Conservation (phyloP, 2,329 filamentous ascomycete genomes). For the Lachnellula suecica region DNA sequence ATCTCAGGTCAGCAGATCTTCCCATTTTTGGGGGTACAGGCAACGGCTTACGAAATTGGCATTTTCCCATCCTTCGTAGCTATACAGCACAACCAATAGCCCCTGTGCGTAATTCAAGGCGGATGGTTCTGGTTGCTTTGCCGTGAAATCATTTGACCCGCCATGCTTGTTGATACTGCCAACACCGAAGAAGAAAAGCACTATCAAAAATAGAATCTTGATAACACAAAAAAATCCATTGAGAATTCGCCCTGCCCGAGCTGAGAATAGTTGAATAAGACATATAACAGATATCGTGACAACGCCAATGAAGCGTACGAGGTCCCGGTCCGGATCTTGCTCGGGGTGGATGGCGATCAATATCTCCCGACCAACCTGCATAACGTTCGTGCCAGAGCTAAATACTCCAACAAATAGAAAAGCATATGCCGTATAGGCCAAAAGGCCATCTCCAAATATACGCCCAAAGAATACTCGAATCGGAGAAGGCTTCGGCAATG, state of each 20-base stretch:
- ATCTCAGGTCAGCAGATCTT: background rate
- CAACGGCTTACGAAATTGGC: slow-evolving; percentile 5
- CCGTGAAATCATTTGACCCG: background rate
- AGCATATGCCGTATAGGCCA: slow-evolving; percentile 27
- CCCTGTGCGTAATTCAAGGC: background rate
- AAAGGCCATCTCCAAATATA: slow-evolving; percentile 8
- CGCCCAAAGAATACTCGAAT: background rate
- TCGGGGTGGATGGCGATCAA: slow-evolving; percentile 19
- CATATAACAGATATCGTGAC: slow-evolving; percentile 8
- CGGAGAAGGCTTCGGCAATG: no score
- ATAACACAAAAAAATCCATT: slow-evolving; percentile 1
- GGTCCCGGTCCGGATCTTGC: slow-evolving; percentile 20
- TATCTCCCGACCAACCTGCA: slow-evolving; percentile 28
- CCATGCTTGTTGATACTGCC: background rate
- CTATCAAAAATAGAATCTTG: slow-evolving; percentile 4
- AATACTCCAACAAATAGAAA: slow-evolving; percentile 29
- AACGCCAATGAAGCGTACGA: slow-evolving; percentile 30
- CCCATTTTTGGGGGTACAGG: background rate
- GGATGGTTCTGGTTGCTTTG: background rate
- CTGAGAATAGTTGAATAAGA: slow-evolving; percentile 10
- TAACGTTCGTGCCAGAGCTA: slow-evolving; percentile 29
- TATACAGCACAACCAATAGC: slow-evolving; percentile 4
- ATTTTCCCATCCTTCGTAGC: slow-evolving; percentile 10
- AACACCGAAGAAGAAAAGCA: background rate
- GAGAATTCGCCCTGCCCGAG: background rate